Percentiles rank a stretch among this genome's conserved stretches.
Evolutionary conservation across 495 filamentous ascomycete genomes (phyloP).

Genomic region (Talaromyces borbonicus): DNA sequence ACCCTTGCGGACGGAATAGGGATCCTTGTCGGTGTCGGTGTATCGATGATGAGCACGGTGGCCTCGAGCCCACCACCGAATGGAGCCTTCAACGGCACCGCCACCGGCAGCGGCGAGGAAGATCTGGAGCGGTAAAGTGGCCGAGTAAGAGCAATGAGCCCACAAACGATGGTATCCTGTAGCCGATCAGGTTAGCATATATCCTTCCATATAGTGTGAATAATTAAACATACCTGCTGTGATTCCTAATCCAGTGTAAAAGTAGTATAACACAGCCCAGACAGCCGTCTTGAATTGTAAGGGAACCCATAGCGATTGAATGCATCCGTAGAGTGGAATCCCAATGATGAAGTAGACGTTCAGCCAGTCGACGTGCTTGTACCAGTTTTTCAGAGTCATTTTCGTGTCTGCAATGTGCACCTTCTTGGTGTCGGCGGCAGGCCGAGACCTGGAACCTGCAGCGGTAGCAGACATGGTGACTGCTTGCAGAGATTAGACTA

Average conservation of each 20-base stretch:
- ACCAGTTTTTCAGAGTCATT: constrained; percentile 82
- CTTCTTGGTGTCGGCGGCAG: constrained; percentile 38
- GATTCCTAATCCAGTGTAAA: constrained; percentile 82
- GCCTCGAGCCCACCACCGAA: constrained; percentile 94
- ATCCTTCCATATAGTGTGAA: constrained; percentile 2
- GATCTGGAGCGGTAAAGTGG: constrained; percentile 76
- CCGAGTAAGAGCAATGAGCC: constrained; percentile 93
- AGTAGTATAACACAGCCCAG: constrained; percentile 85
- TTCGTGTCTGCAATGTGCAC: constrained; percentile 51
- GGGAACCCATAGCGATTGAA: constrained; percentile 75
- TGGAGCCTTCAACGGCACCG: constrained; percentile 91
- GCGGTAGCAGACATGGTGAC: constrained; percentile 32
- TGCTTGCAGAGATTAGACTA: not conserved
- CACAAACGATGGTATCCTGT: constrained; percentile 85
- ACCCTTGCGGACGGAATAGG: constrained; percentile 97
- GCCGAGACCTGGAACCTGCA: constrained; percentile 25
- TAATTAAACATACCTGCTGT: constrained; percentile 64
- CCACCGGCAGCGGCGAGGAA: constrained; percentile 88
- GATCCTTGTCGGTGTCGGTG: constrained; percentile 98
- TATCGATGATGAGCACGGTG: constrained; percentile 98
- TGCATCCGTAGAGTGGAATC: constrained; percentile 66
- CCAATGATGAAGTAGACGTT: constrained; percentile 81
- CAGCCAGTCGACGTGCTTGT: constrained; percentile 95
- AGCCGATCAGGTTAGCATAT: constrained; percentile 14
- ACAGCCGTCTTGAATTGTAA: constrained; percentile 64